Conservation (phyloP, 225 moss, liverwort and hornwort genomes). For the Sphagnum contortum region DNA sequence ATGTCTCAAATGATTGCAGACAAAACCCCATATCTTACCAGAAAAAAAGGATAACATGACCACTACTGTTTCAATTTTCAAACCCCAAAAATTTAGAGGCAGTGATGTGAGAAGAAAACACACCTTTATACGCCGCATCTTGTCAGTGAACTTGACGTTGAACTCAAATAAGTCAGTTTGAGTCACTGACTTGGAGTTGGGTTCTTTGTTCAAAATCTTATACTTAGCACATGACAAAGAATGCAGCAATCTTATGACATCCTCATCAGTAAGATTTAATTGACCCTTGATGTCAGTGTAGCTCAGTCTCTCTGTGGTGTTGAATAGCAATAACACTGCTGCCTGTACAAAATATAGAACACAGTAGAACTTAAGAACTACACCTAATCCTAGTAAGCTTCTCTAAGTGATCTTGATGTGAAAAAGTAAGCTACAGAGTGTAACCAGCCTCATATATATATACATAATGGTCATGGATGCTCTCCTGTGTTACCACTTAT, state of each 20-base stretch:
- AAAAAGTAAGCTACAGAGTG: background rate
- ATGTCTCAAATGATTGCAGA: too few relatives aligned
- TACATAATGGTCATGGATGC: too few relatives aligned
- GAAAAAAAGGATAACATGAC: too few relatives aligned
- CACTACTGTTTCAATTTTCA: too few relatives aligned
- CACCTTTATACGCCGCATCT: conserved; percentile 99
- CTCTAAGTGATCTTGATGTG: background rate
- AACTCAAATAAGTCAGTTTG: conserved; percentile 77
- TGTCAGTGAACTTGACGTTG: conserved; percentile 94
- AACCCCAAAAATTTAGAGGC: too few relatives aligned
- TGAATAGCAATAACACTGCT: conserved; percentile 90
- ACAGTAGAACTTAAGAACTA: background rate
- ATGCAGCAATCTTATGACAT: conserved; percentile 83
- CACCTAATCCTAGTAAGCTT: background rate
- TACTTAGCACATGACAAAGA: conserved; percentile 97
- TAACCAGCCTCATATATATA: too few relatives aligned
- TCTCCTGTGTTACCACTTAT: too few relatives aligned
- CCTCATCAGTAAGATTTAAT: conserved; percentile 93
- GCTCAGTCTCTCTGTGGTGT: conserved; percentile 78
- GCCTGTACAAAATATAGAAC: conserved; percentile 34
- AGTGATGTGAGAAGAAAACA: background rate
- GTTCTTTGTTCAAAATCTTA: conserved; percentile 88
- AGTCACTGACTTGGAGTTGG: conserved; percentile 56
- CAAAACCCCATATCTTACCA: too few relatives aligned
- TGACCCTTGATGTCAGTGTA: conserved; percentile 90